A percentile compares a stretch with the other conserved stretches of the same genome.
These are phyloP conservation scores for Gossypium sturtianum DNA, from an alignment of 345 rosid genomes.

Conservation along the genomic window DNA sequence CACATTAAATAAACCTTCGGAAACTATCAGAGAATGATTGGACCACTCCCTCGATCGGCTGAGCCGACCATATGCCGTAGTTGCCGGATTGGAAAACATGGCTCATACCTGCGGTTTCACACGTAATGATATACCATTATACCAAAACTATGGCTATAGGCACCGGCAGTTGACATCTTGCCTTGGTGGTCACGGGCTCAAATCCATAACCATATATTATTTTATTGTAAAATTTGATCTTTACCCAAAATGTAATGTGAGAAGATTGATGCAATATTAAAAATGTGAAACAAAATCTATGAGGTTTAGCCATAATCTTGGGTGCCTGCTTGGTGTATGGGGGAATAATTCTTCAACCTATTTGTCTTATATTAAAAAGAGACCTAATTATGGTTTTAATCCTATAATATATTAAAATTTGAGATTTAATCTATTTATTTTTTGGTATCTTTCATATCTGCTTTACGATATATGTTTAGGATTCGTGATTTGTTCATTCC, in stretches of 20 bases:
- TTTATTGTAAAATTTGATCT: background rate
- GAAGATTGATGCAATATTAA: background rate
- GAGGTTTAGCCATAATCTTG: too few species aligned
- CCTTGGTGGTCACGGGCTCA: background rate
- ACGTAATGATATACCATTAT: background rate
- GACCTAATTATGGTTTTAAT: too few species aligned
- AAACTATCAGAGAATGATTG: too few species aligned
- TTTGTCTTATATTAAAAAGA: too few species aligned
- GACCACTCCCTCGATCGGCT: background rate
- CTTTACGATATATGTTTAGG: too few species aligned
- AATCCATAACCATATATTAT: background rate
- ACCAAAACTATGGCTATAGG: background rate
- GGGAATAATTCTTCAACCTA: too few species aligned
- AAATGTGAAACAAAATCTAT: background rate
- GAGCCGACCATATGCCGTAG: conserved; percentile 2
- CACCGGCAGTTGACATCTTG: background rate
- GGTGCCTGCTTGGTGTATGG: too few species aligned
- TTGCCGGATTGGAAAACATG: conserved; percentile 5
- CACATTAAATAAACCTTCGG: too few species aligned
- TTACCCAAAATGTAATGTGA: background rate
- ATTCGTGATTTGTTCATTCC: too few species aligned
- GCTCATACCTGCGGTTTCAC: background rate
- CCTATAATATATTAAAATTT: too few species aligned
- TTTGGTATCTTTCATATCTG: too few species aligned
- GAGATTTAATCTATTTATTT: too few species aligned